Base-by-base conservation (phyloP, 805 yeast genomes). In the Henningerozyma blattae region DNA sequence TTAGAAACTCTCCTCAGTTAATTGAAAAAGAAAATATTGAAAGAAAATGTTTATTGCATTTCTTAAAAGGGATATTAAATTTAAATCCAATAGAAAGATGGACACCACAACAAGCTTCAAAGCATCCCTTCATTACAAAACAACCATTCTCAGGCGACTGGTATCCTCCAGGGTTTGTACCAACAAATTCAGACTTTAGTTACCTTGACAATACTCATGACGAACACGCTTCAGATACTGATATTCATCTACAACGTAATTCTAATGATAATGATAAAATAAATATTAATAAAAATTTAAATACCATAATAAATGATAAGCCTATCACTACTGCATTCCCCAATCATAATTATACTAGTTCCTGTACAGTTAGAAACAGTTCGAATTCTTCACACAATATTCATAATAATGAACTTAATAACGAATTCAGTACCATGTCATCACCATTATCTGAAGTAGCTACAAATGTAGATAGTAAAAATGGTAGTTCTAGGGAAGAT, bases 101-200 rank as follows among this genome's bases (percentile, higher is more conserved):
- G 80, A 84, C 95, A 0, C 98, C 98, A 9, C 94, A 85, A 44
- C 96, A 91, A 56, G 98, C 97, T 0, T 64, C 77, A 10, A 63
- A 72, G 54, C 98, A 91, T 59, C 96, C 96, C 0, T 91, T 91
- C 55, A 74, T 91, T 15, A 79, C 81, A 4, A 75, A 70, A 33
- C 64, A 64, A 35, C 64, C 60, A 34, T 77, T 72, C 47, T 54
- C 56, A 8, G 80, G 76, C 3, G 54, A 53, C 25, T 72, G 77
- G 77, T 53, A 52, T 33, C 77, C 77, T 13, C 75, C 75, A 3
- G 68, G 68, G n/a, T 31, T 42, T 55, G 6, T 43, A 42, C 28
- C 33, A 31, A 18, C 26, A n/a, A n/a, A n/a, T n/a, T n/a, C n/a
- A n/a, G n/a, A n/a, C n/a, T n/a, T n/a, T n/a, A n/a, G n/a, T n/a